These are phyloP conservation scores for Dioszegia crocea DNA, from an alignment of 768 basidiomycete genomes.

Conservation along the genomic window DNA sequence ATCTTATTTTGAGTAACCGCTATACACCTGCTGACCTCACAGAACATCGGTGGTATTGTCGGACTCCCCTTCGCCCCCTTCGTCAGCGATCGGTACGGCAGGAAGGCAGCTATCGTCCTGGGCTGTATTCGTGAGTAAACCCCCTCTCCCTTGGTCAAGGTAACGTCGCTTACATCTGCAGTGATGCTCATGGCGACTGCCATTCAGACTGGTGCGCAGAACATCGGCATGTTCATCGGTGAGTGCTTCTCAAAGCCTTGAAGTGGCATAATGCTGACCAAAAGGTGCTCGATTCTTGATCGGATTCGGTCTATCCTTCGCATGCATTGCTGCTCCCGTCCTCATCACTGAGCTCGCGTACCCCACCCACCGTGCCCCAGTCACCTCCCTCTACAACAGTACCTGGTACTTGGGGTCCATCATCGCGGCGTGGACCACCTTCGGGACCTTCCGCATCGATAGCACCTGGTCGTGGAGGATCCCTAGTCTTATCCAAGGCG, in stretches of 20 bases:
- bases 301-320: conserved; percentile 57
- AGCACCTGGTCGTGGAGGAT: conserved; percentile 61
- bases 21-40: background rate
- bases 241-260: conserved; percentile 52
- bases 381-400: conserved; percentile 60
- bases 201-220: conserved; percentile 57
- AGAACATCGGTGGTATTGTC: conserved; percentile 16
- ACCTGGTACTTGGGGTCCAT: conserved; percentile 68
- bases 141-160: background rate
- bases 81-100: conserved; percentile 56
- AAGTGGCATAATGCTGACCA: background rate
- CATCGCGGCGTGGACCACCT: conserved; percentile 1
- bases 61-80: conserved; percentile 46
- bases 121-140: conserved; percentile 52
- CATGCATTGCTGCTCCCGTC: conserved; percentile 72
- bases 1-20: background rate
- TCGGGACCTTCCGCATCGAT: conserved; percentile 34
- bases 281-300: conserved; percentile 37
- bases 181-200: conserved; percentile 65
- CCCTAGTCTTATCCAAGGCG: conserved; percentile 41
- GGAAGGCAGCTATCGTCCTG: conserved; percentile 56
- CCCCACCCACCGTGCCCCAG: conserved; percentile 70
- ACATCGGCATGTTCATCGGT: conserved; percentile 53
- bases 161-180: conserved; percentile 32
- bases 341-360: conserved; percentile 82